Evolutionary conservation across 1,284 basidiomycete genomes (phyloP).

Genomic region (Trametes sp.): DNA sequence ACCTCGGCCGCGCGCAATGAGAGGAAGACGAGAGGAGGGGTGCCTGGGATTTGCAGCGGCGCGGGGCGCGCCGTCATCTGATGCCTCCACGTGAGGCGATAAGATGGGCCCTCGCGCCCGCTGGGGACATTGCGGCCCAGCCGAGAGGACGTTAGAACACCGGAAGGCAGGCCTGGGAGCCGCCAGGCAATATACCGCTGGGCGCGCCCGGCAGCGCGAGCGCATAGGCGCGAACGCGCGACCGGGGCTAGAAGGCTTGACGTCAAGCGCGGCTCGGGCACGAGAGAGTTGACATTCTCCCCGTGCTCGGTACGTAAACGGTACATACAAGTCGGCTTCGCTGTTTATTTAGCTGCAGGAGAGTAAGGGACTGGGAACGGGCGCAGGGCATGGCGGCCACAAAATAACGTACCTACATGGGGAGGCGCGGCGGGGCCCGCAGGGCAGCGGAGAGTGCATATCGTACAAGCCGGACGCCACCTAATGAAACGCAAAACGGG

Average conservation of each 20-base stretch:
- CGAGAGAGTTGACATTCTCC: constrained; percentile 17
- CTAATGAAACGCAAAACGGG: constrained; percentile 11
- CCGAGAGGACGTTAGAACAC: constrained; percentile 21
- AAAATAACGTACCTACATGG: constrained; percentile 23
- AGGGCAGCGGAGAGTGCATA: constrained; percentile 13
- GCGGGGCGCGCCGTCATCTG: constrained; percentile 25
- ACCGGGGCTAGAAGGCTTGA: constrained; percentile 22
- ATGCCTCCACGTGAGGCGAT: constrained; percentile 25
- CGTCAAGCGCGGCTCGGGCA: constrained; percentile 20
- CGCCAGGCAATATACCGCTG: constrained; percentile 12
- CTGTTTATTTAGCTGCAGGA: constrained; percentile 14
- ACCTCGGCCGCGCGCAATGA: neutral
- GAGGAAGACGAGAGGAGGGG: constrained; percentile 8
- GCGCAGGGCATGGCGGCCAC: constrained; percentile 9
- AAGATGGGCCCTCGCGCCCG: constrained; percentile 20
- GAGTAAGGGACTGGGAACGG: constrained; percentile 12
- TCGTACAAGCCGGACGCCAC: constrained; percentile 20
- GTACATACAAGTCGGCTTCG: constrained; percentile 23
- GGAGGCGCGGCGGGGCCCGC: neutral
- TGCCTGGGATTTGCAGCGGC: constrained; percentile 24
- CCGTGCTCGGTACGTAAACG: constrained; percentile 28
- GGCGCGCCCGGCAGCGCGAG: constrained; percentile 18
- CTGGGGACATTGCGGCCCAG: constrained; percentile 15
- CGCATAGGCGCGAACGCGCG: constrained; percentile 3
- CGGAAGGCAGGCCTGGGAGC: constrained; percentile 27